A percentile compares a stretch with the other conserved stretches of the same genome.
Evolutionary conservation across 768 basidiomycete genomes (phyloP).

Genomic region (Glaciozyma antarctica): DNA sequence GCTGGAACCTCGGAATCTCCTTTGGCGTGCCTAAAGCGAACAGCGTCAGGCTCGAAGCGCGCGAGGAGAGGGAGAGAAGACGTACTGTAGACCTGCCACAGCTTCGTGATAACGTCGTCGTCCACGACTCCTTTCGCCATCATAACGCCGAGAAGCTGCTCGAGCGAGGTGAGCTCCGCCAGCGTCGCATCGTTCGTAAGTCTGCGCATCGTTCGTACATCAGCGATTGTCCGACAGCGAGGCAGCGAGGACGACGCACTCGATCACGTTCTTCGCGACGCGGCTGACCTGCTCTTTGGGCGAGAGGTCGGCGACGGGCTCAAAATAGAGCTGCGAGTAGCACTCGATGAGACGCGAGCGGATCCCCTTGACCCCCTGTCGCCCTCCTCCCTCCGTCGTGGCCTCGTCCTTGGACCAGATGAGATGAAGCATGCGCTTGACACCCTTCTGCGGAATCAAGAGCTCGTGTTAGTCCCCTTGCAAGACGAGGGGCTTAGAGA

Average conservation of each 20-base stretch:
- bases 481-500: background rate
- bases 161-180: constrained; percentile 88
- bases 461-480: constrained; percentile 14
- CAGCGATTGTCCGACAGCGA: background rate
- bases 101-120: constrained; percentile 70
- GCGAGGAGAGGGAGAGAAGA: constrained; percentile 12
- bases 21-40: constrained; percentile 56
- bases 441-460: constrained; percentile 52
- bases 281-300: constrained; percentile 80
- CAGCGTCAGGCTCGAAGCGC: background rate
- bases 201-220: constrained; percentile 43
- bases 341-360: constrained; percentile 78
- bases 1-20: constrained; percentile 66
- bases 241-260: constrained; percentile 50
- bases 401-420: constrained; percentile 94
- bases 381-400: constrained; percentile 55
- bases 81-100: constrained; percentile 95
- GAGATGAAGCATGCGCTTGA: constrained; percentile 92
- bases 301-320: constrained; percentile 55
- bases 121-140: constrained; percentile 81
- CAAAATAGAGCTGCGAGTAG: constrained; percentile 80
- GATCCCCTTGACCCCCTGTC: constrained; percentile 75
- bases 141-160: constrained; percentile 94
- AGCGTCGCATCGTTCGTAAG: constrained; percentile 83
- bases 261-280: constrained; percentile 93